These are phyloP conservation scores for Globisporangium okanoganense DNA, from an alignment of 352 stramenopile species.

Conservation along the genomic window DNA sequence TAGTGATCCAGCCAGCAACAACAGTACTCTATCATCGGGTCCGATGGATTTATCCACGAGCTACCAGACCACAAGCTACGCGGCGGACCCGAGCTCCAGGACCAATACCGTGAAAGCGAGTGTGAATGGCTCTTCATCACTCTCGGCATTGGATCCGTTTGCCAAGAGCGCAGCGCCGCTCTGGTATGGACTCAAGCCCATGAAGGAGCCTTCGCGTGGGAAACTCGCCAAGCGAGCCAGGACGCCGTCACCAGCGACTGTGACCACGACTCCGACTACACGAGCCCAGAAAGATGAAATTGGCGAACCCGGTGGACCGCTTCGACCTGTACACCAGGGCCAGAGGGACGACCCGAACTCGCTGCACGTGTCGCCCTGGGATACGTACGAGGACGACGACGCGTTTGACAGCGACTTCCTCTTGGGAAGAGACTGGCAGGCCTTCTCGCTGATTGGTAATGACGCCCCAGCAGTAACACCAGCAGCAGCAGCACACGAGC, in stretches of 20 bases:
- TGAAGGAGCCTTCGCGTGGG: background rate
- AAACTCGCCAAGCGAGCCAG: background rate
- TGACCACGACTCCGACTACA: background rate
- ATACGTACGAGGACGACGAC: slow-evolving; percentile 5
- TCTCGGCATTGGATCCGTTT: background rate
- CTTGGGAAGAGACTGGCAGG: background rate
- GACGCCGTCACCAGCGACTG: background rate
- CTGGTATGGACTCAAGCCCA: slow-evolving; percentile 7
- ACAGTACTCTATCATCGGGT: background rate
- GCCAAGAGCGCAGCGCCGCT: slow-evolving; percentile 1
- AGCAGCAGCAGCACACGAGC: background rate
- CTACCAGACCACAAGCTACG: slow-evolving; percentile 11
- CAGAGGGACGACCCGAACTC: background rate
- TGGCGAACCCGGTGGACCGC: background rate
- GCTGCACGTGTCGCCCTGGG: slow-evolving; percentile 3
- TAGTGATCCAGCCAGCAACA: background rate
- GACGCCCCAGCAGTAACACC: background rate
- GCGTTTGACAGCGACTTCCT: background rate
- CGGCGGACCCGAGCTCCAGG: background rate
- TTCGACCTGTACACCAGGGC: background rate
- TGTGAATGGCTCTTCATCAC: background rate
- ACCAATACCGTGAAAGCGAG: background rate
- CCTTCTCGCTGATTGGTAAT: background rate
- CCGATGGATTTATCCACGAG: slow-evolving; percentile 3
- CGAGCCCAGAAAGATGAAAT: background rate